Base-by-base conservation (phyloP, 495 filamentous ascomycete genomes). In the Massariosphaeria phaeospora region DNA sequence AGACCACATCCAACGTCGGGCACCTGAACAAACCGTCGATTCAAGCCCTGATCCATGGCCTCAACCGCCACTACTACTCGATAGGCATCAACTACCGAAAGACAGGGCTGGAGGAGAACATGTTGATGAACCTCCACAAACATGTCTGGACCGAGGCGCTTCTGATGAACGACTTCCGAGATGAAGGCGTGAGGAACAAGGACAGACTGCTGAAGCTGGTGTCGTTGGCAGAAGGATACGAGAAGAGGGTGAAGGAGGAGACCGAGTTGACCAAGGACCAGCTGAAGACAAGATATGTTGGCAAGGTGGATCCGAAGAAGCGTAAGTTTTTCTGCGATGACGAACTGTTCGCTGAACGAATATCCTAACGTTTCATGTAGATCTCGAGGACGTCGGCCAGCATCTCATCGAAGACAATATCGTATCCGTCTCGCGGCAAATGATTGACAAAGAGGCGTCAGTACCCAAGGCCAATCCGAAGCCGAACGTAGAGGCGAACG, bases 61-160 rank as follows among this genome's bases (percentile, higher is more conserved):
- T 98, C 17, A 98, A 98, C 75, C 77, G 93, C 52, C 94, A 98
- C 74, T 98, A 98, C 76, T 98, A 98, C 76, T 95, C 89, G 65
- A 97, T 98, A 64, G 91, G 80, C 35, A 97, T 98, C 75, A 89
- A 93, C 71, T 98, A 98, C 73, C 79, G 93, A 59, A 98, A 98
- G 77, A 96, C 94, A 1, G 93, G 89, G 1, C 75, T 98, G 42
- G 93, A 98, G 73, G 94, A 98, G 76, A 96, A 95, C 70, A 97
- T 98, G 93, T 70, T 98, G 65, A 98, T 98, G 93, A 98, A 97
- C 65, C 74, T 98, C 54, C 93, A 98, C 76, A 98, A 98, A 78
- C 91, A 95, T 52, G 91, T 96, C 38, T 98, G 93, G 93, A 98
- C 93, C 3, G 93, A 98, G 69, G 93, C 89, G 9, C 72, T 98